Percentiles rank a stretch among this genome's conserved stretches.
phyloP scores from a whole-genome alignment of 345 rosid genomes.

The Populus ilicifolia region DNA sequence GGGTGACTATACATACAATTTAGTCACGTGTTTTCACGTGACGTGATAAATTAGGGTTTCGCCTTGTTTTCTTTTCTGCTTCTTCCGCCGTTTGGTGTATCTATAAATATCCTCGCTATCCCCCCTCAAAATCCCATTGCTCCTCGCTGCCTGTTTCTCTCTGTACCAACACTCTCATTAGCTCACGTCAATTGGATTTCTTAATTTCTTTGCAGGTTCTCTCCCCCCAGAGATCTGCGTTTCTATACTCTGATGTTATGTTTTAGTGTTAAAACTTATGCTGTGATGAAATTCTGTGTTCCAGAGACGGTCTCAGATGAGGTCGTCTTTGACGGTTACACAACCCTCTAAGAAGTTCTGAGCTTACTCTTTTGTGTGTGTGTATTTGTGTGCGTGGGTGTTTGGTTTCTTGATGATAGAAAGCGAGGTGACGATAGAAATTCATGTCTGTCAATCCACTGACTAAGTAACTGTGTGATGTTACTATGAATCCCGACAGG shows the following conservation, averaged over 20 bases:
- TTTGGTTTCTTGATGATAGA: background rate
- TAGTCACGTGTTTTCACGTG: slow-evolving; percentile 8
- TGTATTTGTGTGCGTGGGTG: background rate
- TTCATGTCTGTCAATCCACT: slow-evolving; percentile 58
- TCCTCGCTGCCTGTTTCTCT: accelerated
- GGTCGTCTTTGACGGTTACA: slow-evolving; percentile 37
- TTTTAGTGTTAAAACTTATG: background rate
- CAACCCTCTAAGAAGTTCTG: slow-evolving; percentile 70
- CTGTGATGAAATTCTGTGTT: slow-evolving; percentile 40
- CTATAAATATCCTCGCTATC: background rate
- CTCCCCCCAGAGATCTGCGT: accelerated
- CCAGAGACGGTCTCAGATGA: slow-evolving; percentile 28
- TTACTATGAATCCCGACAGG: slow-evolving; percentile 50
- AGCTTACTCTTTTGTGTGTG: slow-evolving; percentile 15
- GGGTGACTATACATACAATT: background rate
- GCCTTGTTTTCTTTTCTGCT: background rate
- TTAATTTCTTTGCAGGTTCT: background rate
- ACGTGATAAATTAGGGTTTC: slow-evolving; percentile 9
- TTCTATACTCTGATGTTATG: background rate
- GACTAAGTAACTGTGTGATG: slow-evolving; percentile 39
- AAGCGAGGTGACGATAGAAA: slow-evolving; percentile 47
- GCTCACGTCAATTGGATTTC: background rate
- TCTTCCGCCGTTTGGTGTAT: background rate
- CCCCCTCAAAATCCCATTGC: too few relatives aligned
- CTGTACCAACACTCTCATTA: too few relatives aligned